These are phyloP conservation scores for Millerozyma miso DNA, from an alignment of 805 yeast genomes.

Conservation along the genomic window DNA sequence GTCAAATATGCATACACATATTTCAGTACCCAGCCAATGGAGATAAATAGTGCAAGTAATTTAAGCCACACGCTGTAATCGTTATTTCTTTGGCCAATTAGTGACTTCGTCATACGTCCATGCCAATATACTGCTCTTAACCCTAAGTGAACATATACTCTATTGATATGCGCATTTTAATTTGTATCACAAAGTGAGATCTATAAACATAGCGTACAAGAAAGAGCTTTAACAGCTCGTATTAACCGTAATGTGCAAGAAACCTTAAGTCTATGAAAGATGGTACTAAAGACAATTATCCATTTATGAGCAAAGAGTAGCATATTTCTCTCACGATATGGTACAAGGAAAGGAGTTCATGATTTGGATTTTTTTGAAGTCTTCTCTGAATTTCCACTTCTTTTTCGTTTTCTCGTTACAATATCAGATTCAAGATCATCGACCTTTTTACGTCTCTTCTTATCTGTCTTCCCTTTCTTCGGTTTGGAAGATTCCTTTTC, in stretches of 20 bases:
- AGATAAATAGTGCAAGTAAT: neutral
- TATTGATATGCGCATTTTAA: neutral
- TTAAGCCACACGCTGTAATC: neutral
- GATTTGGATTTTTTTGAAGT: too few species aligned
- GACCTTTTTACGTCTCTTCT: slow-evolving; percentile 7
- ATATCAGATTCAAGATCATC: too few species aligned
- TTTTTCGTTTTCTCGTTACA: neutral
- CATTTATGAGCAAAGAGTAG: too few species aligned
- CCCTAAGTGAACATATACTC: neutral
- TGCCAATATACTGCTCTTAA: neutral
- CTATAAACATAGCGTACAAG: too few species aligned
- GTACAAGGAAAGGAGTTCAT: too few species aligned
- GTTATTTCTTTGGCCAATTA: neutral
- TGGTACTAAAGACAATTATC: too few species aligned
- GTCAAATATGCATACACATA: neutral
- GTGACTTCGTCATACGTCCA: neutral
- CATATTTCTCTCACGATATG: too few species aligned
- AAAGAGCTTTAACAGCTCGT: too few species aligned
- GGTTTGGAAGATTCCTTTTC: slow-evolving; percentile 11
- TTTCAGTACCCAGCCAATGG: neutral
- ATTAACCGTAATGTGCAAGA: too few species aligned
- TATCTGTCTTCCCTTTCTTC: slow-evolving; percentile 10
- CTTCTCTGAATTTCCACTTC: too few species aligned
- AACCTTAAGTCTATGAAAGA: too few species aligned
- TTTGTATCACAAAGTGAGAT: neutral